Conservation (phyloP, 2,329 filamentous ascomycete genomes). For the Alternaria sp. region DNA sequence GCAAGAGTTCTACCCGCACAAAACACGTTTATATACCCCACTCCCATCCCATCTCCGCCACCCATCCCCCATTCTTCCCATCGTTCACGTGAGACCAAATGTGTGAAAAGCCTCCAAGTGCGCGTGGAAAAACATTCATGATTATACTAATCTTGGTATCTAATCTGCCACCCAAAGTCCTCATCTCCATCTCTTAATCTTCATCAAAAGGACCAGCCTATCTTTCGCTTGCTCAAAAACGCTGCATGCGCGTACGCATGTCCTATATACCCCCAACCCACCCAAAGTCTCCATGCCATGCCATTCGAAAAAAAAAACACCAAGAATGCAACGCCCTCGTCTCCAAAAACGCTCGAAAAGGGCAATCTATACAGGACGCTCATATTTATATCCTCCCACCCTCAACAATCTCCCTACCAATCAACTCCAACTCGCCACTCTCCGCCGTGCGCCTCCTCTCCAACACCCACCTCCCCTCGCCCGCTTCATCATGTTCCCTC, state of each 20-base stretch:
- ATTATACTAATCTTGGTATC: not conserved
- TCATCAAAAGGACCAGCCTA: not conserved
- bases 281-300: not conserved
- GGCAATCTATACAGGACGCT: not conserved
- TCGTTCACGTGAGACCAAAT: not conserved
- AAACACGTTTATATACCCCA: not conserved
- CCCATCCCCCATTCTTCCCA: not conserved
- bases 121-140: not conserved
- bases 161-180: not conserved
- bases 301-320: not conserved
- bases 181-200: not conserved
- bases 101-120: not conserved
- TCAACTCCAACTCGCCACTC: conserved; percentile 68
- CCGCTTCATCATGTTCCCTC: conserved; percentile 65
- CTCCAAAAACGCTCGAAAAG: not conserved
- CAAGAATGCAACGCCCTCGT: not conserved
- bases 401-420: conserved; percentile 69
- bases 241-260: not conserved
- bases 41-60: not conserved
- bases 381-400: conserved; percentile 51
- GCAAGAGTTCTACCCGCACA: not conserved
- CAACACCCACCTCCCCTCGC: conserved; percentile 69
- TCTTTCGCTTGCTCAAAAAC: not conserved
- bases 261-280: not conserved
- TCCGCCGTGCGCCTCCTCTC: conserved; percentile 72